Percentiles rank a stretch among this genome's conserved stretches.
Conservation (phyloP, 2,329 filamentous ascomycete genomes). For the Calonectria crousiana region DNA sequence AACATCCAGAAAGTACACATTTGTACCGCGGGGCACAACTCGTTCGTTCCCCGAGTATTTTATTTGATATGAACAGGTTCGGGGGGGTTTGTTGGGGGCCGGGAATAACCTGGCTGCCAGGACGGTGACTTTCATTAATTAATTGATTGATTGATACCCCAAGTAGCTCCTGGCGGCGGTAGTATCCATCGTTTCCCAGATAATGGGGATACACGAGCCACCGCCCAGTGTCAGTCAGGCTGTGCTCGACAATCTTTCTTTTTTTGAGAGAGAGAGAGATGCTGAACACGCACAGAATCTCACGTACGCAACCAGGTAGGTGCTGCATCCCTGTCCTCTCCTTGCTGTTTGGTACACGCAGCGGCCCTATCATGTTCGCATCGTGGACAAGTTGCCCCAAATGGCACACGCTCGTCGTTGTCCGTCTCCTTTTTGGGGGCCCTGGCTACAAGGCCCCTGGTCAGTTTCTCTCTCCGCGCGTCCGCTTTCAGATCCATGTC, state of each 20-base stretch:
- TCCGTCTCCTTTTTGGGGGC: constrained; percentile 8
- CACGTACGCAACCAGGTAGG: background rate
- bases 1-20: background rate
- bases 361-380: background rate
- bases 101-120: constrained; percentile 30
- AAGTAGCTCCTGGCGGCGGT: background rate
- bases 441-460: constrained; percentile 14
- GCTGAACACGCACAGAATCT: background rate
- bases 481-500: constrained; percentile 25
- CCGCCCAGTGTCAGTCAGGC: too few relatives aligned
- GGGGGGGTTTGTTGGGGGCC: constrained; percentile 28
- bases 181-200: background rate
- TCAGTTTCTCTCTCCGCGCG: constrained; percentile 5
- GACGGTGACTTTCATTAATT: constrained; percentile 19
- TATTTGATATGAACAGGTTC: constrained; percentile 13
- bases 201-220: background rate
- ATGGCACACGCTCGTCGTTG: background rate
- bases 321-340: background rate
- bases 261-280: background rate
- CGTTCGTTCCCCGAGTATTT: background rate
- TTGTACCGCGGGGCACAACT: background rate
- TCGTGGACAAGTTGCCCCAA: background rate
- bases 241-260: background rate
- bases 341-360: too few relatives aligned
- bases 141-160: background rate